Evolutionary conservation across 108 stramenopile species (phyloP), one percentile per base, ranked within the genome.

Genomic region (Cyclostephanos tholiformis): DNA sequence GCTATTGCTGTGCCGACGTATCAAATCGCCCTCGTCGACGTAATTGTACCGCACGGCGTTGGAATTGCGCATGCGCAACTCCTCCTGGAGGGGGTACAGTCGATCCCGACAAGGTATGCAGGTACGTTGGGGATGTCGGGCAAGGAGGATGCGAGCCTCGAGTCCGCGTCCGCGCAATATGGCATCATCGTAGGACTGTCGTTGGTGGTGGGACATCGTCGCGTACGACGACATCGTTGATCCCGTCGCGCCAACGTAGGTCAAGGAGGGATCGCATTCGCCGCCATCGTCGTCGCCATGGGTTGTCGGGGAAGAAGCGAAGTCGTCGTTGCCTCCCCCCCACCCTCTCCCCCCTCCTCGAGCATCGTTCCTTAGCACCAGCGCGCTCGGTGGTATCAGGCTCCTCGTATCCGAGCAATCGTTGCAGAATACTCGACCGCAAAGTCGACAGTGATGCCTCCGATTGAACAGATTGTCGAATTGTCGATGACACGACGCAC

Each of bases 41-140:
- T 84, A 82, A 75, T 96, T 94, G 85, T 88, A 92, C 38, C 91
- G 77, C 86, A 90, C 86, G 51, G 92, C 89, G 71, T 95, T 91
- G 68, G 74, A 71, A 75, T 93, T 93, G 69, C 75, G 69, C 20
- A 71, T 66, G 23, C 88, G 74, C 59, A 96, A 60, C 61, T 89
- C 89, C 30, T 87, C 88, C 67, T 93, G 95, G 6, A 91, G 39
- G 0, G 89, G 91, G 11, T 73, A 64, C 22, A 93, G 56, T 65
- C 81, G 75, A 35, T 72, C 71, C 14, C 64, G 80, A 65, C 94
- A 95, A 2, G 73, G 53, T 51, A 57, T 49, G 69, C 91, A 94
- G 0, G 91, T 88, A 0, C 90, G 78, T 17, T 90, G 83, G 25
- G 92, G 91, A 38, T 85, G 82, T 3, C 89, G 85, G 7, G 89